Percentiles rank a stretch among this genome's conserved stretches.
phyloP scores from a whole-genome alignment of 495 filamentous ascomycete genomes.

The Opeltia flavorubescens region DNA sequence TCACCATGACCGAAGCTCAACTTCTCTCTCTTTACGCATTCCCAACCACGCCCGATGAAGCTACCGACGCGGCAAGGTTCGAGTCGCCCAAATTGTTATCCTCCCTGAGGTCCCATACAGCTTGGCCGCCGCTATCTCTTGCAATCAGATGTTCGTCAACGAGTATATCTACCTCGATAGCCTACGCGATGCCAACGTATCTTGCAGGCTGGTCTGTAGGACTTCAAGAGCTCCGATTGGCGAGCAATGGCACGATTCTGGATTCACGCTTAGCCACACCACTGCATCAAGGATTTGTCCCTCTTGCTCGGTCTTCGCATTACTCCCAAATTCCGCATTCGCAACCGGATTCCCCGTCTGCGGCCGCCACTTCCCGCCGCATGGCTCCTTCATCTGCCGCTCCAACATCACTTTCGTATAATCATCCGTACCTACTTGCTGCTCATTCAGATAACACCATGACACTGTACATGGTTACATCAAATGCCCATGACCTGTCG shows the following conservation, averaged over 20 bases:
- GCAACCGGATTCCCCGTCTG: conserved; percentile 1
- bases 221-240: conserved; percentile 71
- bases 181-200: conserved; percentile 61
- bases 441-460: conserved; percentile 88
- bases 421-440: conserved; percentile 80
- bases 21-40: conserved; percentile 64
- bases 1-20: conserved; percentile 62
- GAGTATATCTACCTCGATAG: conserved; percentile 63
- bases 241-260: conserved; percentile 34
- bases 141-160: conserved; percentile 50
- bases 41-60: conserved; percentile 1
- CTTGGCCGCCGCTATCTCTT: conserved; percentile 63
- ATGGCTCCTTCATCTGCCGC: conserved; percentile 14
- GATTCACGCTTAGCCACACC: conserved; percentile 41
- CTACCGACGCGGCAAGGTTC: conserved; percentile 4
- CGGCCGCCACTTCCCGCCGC: background rate
- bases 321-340: background rate
- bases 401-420: conserved; percentile 71
- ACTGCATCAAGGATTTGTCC: conserved; percentile 23
- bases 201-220: conserved; percentile 73
- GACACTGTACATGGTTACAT: conserved; percentile 72
- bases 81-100: conserved; percentile 48
- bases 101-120: conserved; percentile 70
- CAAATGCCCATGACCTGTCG: conserved; percentile 46
- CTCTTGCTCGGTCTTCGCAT: conserved; percentile 15